phyloP scores from a whole-genome alignment of 202 grass and related monocot species.

The Elaeis oleifera region DNA sequence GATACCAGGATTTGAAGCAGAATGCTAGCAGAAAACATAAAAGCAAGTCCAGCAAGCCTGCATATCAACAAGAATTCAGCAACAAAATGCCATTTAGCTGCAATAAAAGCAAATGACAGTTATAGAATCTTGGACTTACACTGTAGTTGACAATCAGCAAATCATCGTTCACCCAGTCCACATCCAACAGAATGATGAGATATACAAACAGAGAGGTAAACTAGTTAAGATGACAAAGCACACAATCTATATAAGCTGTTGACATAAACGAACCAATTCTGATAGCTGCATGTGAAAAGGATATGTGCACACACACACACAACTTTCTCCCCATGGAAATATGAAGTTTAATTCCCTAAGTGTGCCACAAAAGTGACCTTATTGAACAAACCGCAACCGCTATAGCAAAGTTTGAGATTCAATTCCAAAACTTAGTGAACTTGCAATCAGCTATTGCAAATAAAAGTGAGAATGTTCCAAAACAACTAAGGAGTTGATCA shows the following conservation, averaged over 20 bases:
- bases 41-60: constrained; percentile 86
- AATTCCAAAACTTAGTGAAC: no score
- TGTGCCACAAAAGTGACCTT: no score
- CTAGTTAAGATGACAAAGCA: constrained; percentile 4
- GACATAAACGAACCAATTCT: background rate
- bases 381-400: no score
- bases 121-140: constrained; percentile 35
- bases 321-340: background rate
- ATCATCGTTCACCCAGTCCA: constrained; percentile 10
- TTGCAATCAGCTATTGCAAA: no score
- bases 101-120: constrained; percentile 8
- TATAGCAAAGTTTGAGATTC: no score
- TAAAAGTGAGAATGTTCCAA: no score
- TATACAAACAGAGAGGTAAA: no score
- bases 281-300: background rate
- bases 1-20: constrained; percentile 88
- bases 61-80: constrained; percentile 1
- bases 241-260: background rate
- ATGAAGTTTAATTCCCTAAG: no score
- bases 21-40: constrained; percentile 98
- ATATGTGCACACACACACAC: background rate
- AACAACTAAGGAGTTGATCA: no score
- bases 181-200: constrained; percentile 5
- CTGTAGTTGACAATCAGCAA: constrained; percentile 21
- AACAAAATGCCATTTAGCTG: no score